Evolutionary conservation across 805 yeast genomes (phyloP).

Genomic region (Lipomyces yamanashiensis): DNA sequence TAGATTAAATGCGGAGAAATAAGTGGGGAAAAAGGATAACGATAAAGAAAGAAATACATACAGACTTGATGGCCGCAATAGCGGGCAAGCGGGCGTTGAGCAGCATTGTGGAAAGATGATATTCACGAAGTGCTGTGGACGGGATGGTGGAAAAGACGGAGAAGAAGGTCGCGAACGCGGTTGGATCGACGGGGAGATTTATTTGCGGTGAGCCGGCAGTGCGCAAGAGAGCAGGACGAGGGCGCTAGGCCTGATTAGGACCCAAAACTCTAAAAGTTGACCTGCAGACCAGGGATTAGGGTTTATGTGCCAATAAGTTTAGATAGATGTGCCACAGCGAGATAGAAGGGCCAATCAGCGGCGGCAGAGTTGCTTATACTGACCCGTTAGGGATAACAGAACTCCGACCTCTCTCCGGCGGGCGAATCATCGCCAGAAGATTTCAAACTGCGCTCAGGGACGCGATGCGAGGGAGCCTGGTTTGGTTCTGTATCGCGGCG

Average conservation of each 20-base stretch:
- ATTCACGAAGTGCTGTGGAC: not conserved
- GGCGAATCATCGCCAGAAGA: slow-evolving; percentile 8
- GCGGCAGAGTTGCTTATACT: slow-evolving; percentile 1
- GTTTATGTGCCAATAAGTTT: not conserved
- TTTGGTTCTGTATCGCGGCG: not conserved
- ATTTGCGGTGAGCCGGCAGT: slow-evolving; percentile 20
- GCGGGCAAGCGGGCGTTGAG: slow-evolving; percentile 27
- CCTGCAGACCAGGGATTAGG: slow-evolving; percentile 19
- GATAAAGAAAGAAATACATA: slow-evolving; percentile 5
- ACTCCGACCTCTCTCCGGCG: slow-evolving; percentile 19
- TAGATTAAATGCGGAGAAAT: not conserved
- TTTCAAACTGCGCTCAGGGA: not conserved
- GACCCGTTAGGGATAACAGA: not conserved
- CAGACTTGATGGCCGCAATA: slow-evolving; percentile 28
- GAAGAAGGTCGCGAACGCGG: not conserved
- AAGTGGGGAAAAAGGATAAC: not conserved
- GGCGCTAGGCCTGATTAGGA: slow-evolving; percentile 6
- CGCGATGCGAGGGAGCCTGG: not conserved
- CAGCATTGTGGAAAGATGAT: slow-evolving; percentile 20
- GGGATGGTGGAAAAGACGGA: not conserved
- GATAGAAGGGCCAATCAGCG: slow-evolving; percentile 6
- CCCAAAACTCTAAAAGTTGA: slow-evolving; percentile 9
- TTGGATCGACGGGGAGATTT: slow-evolving; percentile 19
- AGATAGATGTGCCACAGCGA: not conserved
- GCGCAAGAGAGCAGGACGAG: slow-evolving; percentile 1